These are phyloP conservation scores for Penicillium ucsense DNA, from an alignment of 495 filamentous ascomycete genomes.

Conservation along the genomic window DNA sequence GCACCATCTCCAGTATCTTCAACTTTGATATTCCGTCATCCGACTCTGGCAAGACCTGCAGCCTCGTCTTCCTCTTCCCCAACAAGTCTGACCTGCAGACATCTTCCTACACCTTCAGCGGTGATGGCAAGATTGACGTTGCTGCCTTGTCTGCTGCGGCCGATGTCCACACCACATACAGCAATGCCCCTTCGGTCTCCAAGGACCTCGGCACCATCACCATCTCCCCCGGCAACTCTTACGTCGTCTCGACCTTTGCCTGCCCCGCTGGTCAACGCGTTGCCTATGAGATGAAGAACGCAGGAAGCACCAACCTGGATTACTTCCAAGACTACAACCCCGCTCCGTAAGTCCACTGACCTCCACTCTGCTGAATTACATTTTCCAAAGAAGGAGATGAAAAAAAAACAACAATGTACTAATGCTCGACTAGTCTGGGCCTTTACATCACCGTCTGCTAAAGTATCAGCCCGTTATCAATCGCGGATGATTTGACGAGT, in stretches of 20 bases:
- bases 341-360: constrained; percentile 30
- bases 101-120: constrained; percentile 46
- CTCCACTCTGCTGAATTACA: background rate
- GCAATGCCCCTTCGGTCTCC: constrained; percentile 35
- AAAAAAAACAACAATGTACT: background rate
- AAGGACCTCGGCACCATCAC: constrained; percentile 36
- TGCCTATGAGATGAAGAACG: constrained; percentile 41
- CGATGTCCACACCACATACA: constrained; percentile 37
- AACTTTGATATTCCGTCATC: constrained; percentile 55
- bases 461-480: background rate
- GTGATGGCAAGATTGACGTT: constrained; percentile 47
- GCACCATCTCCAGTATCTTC: constrained; percentile 52
- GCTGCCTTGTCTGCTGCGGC: constrained; percentile 30
- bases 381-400: too few species aligned
- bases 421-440: background rate
- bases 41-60: constrained; percentile 50
- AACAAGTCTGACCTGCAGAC: constrained; percentile 39
- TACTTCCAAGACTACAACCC: constrained; percentile 57
- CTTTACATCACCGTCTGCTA: constrained; percentile 9
- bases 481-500: background rate
- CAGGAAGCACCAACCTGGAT: constrained; percentile 41
- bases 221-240: constrained; percentile 47
- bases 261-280: constrained; percentile 46
- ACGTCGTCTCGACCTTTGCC: constrained; percentile 42
- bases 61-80: constrained; percentile 59